These are phyloP conservation scores for Rhododendron vialii DNA, from an alignment of 148 eudicot genomes.

Conservation along the genomic window DNA sequence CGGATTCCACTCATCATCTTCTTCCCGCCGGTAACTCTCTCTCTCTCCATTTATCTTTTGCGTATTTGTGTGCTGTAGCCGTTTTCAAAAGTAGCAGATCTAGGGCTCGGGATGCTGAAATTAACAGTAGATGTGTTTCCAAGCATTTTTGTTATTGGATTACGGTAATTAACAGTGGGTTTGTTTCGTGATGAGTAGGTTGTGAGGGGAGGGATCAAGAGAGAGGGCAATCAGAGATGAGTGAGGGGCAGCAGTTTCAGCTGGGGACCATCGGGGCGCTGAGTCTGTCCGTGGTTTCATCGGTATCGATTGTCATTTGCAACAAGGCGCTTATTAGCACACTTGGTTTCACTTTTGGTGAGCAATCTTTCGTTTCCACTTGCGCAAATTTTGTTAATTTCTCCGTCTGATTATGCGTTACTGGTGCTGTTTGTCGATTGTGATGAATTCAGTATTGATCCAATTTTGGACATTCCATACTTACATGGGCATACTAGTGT, in stretches of 20 bases:
- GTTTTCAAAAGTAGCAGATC: conserved; percentile 7
- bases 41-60: background rate
- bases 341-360: conserved; percentile 37
- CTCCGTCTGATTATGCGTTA: background rate
- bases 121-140: background rate
- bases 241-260: conserved; percentile 30
- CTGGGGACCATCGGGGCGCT: conserved; percentile 38
- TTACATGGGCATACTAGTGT: background rate
- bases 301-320: conserved; percentile 42
- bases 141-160: background rate
- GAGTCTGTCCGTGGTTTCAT: conserved; percentile 37
- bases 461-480: background rate
- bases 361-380: conserved; percentile 5
- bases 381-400: too few species aligned
- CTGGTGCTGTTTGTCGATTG: background rate
- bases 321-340: conserved; percentile 45
- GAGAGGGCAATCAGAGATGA: conserved; percentile 17
- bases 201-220: conserved; percentile 9
- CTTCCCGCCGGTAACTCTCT: background rate
- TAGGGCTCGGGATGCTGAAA: conserved; percentile 12
- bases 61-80: background rate
- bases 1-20: background rate
- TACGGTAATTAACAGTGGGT: background rate
- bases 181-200: conserved; percentile 3
- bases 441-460: background rate